Conservation (phyloP, 1,284 basidiomycete genomes). For the Sanguinoderma infundibulare region DNA sequence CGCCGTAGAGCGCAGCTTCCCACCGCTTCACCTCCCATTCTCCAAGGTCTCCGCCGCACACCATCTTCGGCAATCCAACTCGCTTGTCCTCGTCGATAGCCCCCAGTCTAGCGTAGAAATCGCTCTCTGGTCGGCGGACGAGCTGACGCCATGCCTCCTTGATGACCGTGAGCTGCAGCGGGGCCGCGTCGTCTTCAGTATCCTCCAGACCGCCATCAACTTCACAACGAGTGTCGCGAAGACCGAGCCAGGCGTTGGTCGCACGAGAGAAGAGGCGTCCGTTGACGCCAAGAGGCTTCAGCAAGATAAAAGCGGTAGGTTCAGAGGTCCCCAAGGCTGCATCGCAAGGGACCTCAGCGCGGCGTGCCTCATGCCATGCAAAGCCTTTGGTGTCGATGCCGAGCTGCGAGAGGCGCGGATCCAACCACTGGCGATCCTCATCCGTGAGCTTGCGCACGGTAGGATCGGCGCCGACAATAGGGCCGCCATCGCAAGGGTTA, state of each 20-base stretch:
- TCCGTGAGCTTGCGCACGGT: slow-evolving; percentile 4
- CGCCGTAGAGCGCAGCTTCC: not conserved
- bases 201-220: not conserved
- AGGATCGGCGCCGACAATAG: slow-evolving; percentile 17
- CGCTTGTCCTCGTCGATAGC: not conserved
- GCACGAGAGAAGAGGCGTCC: slow-evolving; percentile 18
- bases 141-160: slow-evolving; percentile 25
- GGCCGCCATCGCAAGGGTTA: not conserved
- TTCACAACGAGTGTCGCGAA: slow-evolving; percentile 1
- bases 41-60: slow-evolving; percentile 12
- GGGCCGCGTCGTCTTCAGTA: not conserved
- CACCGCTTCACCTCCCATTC: slow-evolving; percentile 8
- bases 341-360: slow-evolving; percentile 6
- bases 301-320: slow-evolving; percentile 2
- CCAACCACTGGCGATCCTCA: slow-evolving; percentile 3
- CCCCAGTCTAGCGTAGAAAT: slow-evolving; percentile 13
- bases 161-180: not conserved
- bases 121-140: slow-evolving; percentile 2
- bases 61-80: not conserved
- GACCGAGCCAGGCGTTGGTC: slow-evolving; percentile 12
- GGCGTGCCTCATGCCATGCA: slow-evolving; percentile 1
- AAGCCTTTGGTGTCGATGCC: not conserved
- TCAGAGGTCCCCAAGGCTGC: not conserved
- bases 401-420: not conserved
- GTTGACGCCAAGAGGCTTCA: slow-evolving; percentile 11